Conservation (phyloP, 1,284 basidiomycete genomes). For the Schizophyllum commune region DNA sequence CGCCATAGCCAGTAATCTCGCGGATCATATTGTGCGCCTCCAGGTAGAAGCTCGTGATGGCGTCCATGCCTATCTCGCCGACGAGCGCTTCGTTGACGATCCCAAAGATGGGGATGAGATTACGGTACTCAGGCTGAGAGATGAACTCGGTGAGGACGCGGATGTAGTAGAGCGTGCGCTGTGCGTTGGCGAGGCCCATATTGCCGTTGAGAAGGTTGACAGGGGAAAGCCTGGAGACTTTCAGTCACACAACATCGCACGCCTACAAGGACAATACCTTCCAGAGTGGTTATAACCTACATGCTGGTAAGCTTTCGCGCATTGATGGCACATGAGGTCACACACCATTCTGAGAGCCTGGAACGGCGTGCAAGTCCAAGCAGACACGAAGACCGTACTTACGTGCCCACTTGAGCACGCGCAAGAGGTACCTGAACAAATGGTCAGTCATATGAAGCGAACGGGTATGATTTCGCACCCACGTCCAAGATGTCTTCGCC, state of each 20-base stretch:
- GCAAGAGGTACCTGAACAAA: conserved; percentile 42
- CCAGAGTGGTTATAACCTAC: conserved; percentile 45
- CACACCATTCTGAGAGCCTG: conserved; percentile 58
- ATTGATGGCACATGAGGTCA: no score
- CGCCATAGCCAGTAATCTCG: conserved; percentile 54
- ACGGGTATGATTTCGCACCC: conserved; percentile 13
- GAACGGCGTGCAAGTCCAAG: conserved; percentile 58
- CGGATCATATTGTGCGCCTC: conserved; percentile 62
- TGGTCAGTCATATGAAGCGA: not conserved
- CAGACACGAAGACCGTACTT: conserved; percentile 68
- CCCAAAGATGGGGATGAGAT: conserved; percentile 69
- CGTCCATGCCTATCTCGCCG: conserved; percentile 27
- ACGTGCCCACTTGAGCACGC: conserved; percentile 58
- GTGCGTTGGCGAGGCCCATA: conserved; percentile 55
- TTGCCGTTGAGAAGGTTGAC: conserved; percentile 48
- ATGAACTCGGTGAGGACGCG: conserved; percentile 72
- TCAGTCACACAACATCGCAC: no score
- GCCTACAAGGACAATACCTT: conserved; percentile 2
- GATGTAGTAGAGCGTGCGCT: conserved; percentile 71
- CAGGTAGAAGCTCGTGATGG: conserved; percentile 40
- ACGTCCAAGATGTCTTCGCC: conserved; percentile 38
- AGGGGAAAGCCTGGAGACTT: conserved; percentile 24
- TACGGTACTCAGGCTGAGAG: conserved; percentile 59
- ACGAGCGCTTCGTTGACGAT: conserved; percentile 47
- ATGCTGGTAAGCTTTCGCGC: no score